These are phyloP conservation scores for Fusarium sp. DNA, from an alignment of 2,329 filamentous ascomycete genomes.

Conservation along the genomic window DNA sequence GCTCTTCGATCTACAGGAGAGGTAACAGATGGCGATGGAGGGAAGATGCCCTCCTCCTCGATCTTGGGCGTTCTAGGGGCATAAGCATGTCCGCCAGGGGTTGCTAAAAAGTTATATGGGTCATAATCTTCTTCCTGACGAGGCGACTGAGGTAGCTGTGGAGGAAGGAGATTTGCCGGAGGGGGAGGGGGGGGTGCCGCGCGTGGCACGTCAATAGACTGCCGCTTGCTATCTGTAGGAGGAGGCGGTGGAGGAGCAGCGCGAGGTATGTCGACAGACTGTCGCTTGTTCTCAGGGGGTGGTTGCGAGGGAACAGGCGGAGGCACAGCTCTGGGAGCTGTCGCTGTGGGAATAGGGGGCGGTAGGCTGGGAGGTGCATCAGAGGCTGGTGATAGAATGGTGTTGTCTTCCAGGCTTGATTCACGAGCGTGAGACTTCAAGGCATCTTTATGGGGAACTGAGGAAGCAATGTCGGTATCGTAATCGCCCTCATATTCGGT, in stretches of 20 bases:
- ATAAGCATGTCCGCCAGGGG: slow-evolving; percentile 47
- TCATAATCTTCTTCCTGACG: slow-evolving; percentile 76
- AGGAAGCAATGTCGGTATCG: slow-evolving; percentile 96
- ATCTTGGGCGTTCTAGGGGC: slow-evolving; percentile 53
- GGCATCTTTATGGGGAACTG: slow-evolving; percentile 92
- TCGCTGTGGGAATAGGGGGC: slow-evolving; percentile 66
- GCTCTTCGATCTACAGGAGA: slow-evolving; percentile 60
- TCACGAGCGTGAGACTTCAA: slow-evolving; percentile 84
- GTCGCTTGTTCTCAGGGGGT: slow-evolving; percentile 63
- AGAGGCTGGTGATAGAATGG: slow-evolving; percentile 65
- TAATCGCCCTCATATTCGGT: slow-evolving; percentile 98
- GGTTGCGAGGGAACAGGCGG: slow-evolving; percentile 74
- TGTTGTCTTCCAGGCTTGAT: slow-evolving; percentile 78
- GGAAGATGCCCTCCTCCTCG: slow-evolving; percentile 61
- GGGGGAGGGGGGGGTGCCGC: slow-evolving; percentile 75
- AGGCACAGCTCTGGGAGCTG: slow-evolving; percentile 69
- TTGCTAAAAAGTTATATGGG: slow-evolving; percentile 66
- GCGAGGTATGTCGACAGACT: slow-evolving; percentile 77
- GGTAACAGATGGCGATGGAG: slow-evolving; percentile 57
- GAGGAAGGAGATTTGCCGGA: slow-evolving; percentile 68
- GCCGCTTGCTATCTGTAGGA: slow-evolving; percentile 65
- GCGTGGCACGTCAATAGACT: slow-evolving; percentile 77
- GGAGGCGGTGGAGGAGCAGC: slow-evolving; percentile 75
- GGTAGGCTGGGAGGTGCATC: slow-evolving; percentile 59
- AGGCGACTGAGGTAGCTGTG: slow-evolving; percentile 52